These are phyloP conservation scores for Lasiosphaeria miniovina DNA, from an alignment of 495 filamentous ascomycete species.

Conservation along the genomic window DNA sequence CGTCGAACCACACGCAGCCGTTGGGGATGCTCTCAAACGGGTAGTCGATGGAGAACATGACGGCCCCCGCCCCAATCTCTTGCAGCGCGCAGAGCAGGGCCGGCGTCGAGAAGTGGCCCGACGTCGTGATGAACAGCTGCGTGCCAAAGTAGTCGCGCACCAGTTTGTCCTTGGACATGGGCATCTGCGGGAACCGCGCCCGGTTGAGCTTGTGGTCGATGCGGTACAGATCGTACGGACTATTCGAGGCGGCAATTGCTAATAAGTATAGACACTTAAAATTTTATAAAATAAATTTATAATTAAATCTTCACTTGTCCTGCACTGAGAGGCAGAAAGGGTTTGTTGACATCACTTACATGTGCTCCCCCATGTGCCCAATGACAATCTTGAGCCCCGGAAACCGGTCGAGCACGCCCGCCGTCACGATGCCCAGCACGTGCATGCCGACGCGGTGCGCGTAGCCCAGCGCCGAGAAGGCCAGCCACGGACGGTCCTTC, in stretches of 20 bases:
- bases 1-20: conserved; percentile 28
- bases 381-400: conserved; percentile 60
- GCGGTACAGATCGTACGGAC: conserved; percentile 26
- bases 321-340: neutral
- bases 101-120: conserved; percentile 53
- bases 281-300: no score
- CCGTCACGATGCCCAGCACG: conserved; percentile 31
- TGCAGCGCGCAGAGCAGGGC: conserved; percentile 27
- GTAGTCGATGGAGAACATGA: conserved; percentile 59
- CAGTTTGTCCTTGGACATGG: conserved; percentile 26
- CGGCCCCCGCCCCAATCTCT: conserved; percentile 19
- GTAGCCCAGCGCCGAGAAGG: conserved; percentile 24
- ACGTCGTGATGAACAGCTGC: conserved; percentile 41
- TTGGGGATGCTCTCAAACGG: conserved; percentile 52
- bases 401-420: conserved; percentile 48
- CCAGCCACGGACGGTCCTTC: conserved; percentile 43
- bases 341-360: conserved; percentile 13
- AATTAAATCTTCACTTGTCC: no score
- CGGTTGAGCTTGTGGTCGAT: conserved; percentile 30
- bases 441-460: conserved; percentile 42
- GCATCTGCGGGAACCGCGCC: conserved; percentile 26
- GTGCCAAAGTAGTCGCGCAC: conserved; percentile 26
- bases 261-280: no score
- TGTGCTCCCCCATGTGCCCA: conserved; percentile 60
- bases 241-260: neutral